Evolutionary conservation across 2,329 filamentous ascomycete genomes (phyloP).

Genomic region (Penicillium glabrum): DNA sequence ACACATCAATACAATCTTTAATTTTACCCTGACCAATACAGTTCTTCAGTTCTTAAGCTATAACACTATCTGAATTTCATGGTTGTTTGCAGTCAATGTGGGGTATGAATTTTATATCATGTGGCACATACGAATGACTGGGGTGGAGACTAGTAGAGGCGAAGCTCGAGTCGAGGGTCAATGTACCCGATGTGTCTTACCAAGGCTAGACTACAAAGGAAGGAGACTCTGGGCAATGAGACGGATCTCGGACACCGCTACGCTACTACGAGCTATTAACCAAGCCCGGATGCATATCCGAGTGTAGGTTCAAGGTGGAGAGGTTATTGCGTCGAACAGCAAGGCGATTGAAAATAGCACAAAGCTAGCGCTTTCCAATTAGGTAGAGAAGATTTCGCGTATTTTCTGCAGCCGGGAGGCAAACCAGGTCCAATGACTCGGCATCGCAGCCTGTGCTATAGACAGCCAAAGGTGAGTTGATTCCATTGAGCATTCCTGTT

Average conservation of each 20-base stretch:
- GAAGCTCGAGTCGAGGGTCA: not conserved
- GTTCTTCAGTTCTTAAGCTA: not conserved
- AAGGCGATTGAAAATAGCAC: not conserved
- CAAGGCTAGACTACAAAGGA: not conserved
- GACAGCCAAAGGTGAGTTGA: too few species aligned
- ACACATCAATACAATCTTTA: not conserved
- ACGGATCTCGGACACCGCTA: not conserved
- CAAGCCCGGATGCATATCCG: not conserved
- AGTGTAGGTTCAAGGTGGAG: not conserved
- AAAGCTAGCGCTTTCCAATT: not conserved
- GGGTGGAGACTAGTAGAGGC: not conserved
- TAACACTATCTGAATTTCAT: not conserved
- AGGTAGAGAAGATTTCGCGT: not conserved
- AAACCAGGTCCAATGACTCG: too few species aligned
- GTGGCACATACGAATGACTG: not conserved
- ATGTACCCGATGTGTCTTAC: not conserved
- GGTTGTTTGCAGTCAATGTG: not conserved
- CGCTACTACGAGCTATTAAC: not conserved
- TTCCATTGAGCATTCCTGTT: too few species aligned
- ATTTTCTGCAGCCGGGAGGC: not conserved
- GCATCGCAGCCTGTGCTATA: too few species aligned
- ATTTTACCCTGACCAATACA: not conserved
- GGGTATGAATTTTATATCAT: not conserved
- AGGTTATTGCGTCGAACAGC: too few species aligned
- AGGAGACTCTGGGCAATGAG: not conserved